These are phyloP conservation scores for Macrophomina pseudophaseolina DNA, from an alignment of 2,329 filamentous ascomycete species.

Conservation along the genomic window DNA sequence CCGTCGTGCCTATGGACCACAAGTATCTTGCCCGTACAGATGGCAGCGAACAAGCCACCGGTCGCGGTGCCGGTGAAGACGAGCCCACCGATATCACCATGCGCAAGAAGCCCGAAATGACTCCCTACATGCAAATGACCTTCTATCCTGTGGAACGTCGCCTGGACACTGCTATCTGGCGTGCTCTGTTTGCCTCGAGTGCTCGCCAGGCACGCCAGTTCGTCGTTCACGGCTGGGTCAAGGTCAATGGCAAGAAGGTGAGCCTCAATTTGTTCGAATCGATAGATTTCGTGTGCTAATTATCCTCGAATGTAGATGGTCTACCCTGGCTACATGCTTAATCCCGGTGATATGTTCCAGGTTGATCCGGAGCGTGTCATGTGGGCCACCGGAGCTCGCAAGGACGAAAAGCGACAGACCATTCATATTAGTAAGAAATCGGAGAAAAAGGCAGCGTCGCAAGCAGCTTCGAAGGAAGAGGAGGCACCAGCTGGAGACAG, in stretches of 20 bases:
- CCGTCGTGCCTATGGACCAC: conserved; percentile 85
- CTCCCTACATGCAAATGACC: conserved; percentile 95
- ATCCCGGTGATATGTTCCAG: conserved; percentile 98
- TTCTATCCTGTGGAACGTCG: conserved; percentile 90
- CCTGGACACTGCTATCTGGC: conserved; percentile 92
- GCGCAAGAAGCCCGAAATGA: conserved; percentile 51
- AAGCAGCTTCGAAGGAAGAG: conserved; percentile 18
- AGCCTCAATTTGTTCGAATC: not conserved
- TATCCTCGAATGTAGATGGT: conserved; percentile 67
- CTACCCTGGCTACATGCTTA: conserved; percentile 89
- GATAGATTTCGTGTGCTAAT: not conserved
- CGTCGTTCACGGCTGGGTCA: conserved; percentile 89
- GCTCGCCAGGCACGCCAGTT: conserved; percentile 92
- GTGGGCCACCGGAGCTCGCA: conserved; percentile 80
- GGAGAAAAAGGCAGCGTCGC: conserved; percentile 31
- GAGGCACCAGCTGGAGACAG: conserved; percentile 42
- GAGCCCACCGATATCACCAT: conserved; percentile 26
- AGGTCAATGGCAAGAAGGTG: conserved; percentile 95
- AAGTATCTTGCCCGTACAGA: conserved; percentile 78
- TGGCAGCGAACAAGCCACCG: conserved; percentile 81
- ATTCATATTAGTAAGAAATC: conserved; percentile 30
- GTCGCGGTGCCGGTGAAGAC: conserved; percentile 75
- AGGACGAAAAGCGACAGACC: conserved; percentile 47
- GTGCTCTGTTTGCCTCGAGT: conserved; percentile 92
- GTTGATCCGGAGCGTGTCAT: conserved; percentile 89